Conservation (phyloP, 2,329 filamentous ascomycete species). For the Colletotrichum agaves region DNA sequence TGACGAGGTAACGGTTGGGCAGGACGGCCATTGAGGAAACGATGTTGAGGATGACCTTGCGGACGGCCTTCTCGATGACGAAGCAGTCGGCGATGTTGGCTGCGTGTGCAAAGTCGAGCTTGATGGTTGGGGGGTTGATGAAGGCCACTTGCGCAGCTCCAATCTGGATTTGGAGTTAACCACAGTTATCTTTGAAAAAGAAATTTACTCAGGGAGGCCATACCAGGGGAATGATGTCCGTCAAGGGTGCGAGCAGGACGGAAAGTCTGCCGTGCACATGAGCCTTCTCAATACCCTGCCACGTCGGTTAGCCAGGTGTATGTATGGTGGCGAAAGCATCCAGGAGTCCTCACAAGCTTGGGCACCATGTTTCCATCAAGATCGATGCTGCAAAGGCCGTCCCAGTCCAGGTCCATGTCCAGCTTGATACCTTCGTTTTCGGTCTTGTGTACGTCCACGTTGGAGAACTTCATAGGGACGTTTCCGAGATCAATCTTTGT, state of each 20-base stretch:
- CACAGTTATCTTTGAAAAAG: neutral
- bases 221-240: constrained; percentile 58
- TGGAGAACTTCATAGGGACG: constrained; percentile 52
- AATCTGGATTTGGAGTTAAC: constrained; percentile 47
- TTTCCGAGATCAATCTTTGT: constrained; percentile 57
- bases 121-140: constrained; percentile 58
- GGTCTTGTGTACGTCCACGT: constrained; percentile 58
- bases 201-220: neutral
- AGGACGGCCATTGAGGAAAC: constrained; percentile 58
- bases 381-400: constrained; percentile 58
- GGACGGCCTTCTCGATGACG: constrained; percentile 54
- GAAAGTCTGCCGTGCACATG: constrained; percentile 56
- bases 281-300: constrained; percentile 56
- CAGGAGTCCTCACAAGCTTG: constrained; percentile 48
- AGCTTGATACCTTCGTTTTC: constrained; percentile 57
- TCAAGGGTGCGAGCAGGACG: constrained; percentile 56
- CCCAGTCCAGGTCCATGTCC: constrained; percentile 59
- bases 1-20: constrained; percentile 61
- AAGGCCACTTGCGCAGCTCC: constrained; percentile 60
- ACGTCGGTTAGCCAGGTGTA: constrained; percentile 16
- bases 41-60: constrained; percentile 55
- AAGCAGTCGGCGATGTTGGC: constrained; percentile 55
- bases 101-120: constrained; percentile 59
- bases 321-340: neutral
- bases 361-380: constrained; percentile 55